These are phyloP conservation scores for Diaporthe sp. DNA, from an alignment of 2,329 filamentous ascomycete genomes.

Conservation along the genomic window DNA sequence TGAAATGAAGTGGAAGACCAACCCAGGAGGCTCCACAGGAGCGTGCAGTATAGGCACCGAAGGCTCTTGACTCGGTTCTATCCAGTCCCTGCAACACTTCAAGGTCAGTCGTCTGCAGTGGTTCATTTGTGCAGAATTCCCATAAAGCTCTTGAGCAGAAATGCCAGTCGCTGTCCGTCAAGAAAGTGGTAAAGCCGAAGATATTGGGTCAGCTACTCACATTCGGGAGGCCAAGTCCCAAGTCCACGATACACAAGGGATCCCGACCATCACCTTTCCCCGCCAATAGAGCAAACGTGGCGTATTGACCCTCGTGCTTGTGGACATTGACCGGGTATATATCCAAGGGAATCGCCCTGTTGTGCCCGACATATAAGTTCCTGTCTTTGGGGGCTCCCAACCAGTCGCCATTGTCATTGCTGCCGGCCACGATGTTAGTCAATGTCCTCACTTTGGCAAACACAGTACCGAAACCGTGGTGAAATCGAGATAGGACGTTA, in stretches of 20 bases:
- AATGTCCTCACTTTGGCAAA: neutral
- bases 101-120: neutral
- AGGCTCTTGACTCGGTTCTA: rapidly evolving
- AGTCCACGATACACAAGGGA: neutral
- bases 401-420: neutral
- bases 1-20: neutral
- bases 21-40: conserved; percentile 22
- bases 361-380: neutral
- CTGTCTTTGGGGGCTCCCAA: neutral
- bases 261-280: neutral
- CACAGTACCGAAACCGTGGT: too few species aligned
- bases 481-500: neutral
- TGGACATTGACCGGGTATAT: neutral
- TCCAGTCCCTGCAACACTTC: neutral
- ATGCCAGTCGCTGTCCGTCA: too few species aligned
- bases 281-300: neutral
- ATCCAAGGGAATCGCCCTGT: neutral
- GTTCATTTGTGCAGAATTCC: too few species aligned
- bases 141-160: neutral
- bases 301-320: neutral
- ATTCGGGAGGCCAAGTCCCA: neutral
- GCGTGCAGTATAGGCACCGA: neutral
- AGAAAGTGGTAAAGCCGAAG: neutral
- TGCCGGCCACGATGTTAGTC: neutral
- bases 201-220: neutral